Percentiles rank a stretch among this genome's conserved stretches.
Conservation (phyloP, 331 rosid species). For the Quercus tomentella region DNA sequence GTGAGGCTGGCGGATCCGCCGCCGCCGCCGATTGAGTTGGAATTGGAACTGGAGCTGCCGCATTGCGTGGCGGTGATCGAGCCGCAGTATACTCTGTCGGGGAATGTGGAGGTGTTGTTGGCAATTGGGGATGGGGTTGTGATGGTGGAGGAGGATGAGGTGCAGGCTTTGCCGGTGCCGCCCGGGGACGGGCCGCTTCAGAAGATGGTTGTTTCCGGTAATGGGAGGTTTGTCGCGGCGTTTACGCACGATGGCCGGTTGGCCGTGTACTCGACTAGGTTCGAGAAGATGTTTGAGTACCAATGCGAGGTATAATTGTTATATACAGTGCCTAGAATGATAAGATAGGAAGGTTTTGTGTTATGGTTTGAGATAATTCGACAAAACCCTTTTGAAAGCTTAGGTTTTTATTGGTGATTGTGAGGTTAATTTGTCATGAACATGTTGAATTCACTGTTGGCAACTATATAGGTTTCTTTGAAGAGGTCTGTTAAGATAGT, state of each 20-base stretch:
- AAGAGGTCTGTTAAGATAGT: background rate
- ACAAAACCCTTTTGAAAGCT: too few relatives aligned
- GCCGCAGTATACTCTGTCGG: slow-evolving; percentile 90
- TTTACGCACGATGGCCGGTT: slow-evolving; percentile 88
- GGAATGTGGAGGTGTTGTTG: slow-evolving; percentile 87
- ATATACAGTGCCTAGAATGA: background rate
- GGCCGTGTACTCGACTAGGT: slow-evolving; percentile 70
- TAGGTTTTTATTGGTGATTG: too few relatives aligned
- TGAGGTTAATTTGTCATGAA: background rate
- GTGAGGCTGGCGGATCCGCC: slow-evolving; percentile 71
- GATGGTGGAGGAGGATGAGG: slow-evolving; percentile 87
- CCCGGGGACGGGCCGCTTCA: slow-evolving; percentile 74
- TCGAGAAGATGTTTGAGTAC: slow-evolving; percentile 76
- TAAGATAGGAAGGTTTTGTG: too few relatives aligned
- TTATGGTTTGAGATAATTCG: too few relatives aligned
- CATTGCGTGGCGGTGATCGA: slow-evolving; percentile 89
- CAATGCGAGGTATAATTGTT: slow-evolving; percentile 72
- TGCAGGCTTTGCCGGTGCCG: slow-evolving; percentile 68
- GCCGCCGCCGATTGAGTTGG: slow-evolving; percentile 40
- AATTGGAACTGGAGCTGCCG: slow-evolving; percentile 48
- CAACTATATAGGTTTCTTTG: background rate
- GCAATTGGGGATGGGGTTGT: slow-evolving; percentile 67
- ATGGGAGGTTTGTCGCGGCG: slow-evolving; percentile 92
- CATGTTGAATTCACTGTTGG: background rate
- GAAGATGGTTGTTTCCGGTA: slow-evolving; percentile 86